Evolutionary conservation across 441 rosid species (phyloP), one percentile per base, ranked within the genome.

Genomic region (Syzygium syzygioides): DNA sequence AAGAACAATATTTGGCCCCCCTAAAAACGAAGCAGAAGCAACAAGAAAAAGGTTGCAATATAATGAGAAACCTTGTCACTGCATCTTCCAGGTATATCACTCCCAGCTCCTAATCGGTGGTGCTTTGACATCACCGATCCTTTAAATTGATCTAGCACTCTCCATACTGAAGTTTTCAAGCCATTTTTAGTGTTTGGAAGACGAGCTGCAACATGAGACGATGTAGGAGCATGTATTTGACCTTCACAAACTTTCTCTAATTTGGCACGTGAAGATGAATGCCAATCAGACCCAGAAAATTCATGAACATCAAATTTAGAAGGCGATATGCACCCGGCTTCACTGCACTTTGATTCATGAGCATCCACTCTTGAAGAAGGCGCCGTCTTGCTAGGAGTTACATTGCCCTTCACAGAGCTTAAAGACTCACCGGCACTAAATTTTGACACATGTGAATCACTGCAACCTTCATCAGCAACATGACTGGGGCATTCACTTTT

Each of bases 81-180:
- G 92, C 92, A 94, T 94, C 92, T 94, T 90, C 94, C 96, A 87
- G 91, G 89, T 68, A 86, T 91, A 90, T 92, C 93, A 91, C 62
- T 91, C 60, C 91, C 93, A 89, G 86, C 90, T 45, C 85, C 91
- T 32, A 55, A 17, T 41, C 89, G 88, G 66, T 68, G 55, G 45
- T 88, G 90, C 89, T 89, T 90, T 45, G 93, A 91, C 88, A 88
- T 88, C 90, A 94, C 94, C 28, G 98, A 93, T 88, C 95, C 96
- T 91, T 93, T 94, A 88, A 96, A 91, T 90, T 96, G 98, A 89
- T 97, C 99, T 89, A 91, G 94, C 90, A 92, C 96, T 92, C 94
- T 97, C 92, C 88, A 56, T 85, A 95, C 90, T 80, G 98, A 98
- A 88, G 94, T 92, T 93, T 96, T 97, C 90, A 95, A 85, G 50